Percentiles rank a stretch among this genome's conserved stretches.
phyloP scores from a whole-genome alignment of 768 basidiomycete species.

The Clitopilus hobsonii region DNA sequence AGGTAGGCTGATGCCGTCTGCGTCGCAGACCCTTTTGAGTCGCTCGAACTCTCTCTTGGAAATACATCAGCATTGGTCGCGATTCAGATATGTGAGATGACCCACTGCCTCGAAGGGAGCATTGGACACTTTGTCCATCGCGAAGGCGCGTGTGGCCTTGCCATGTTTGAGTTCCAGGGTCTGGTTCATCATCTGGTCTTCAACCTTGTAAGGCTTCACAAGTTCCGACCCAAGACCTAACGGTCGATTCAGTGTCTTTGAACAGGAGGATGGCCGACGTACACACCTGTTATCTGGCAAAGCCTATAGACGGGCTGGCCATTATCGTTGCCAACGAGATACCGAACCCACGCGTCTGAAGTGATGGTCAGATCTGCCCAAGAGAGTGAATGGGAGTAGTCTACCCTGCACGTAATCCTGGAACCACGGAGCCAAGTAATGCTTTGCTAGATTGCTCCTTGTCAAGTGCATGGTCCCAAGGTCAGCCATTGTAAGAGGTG shows the following conservation, averaged over 20 bases:
- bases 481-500: conserved; percentile 51
- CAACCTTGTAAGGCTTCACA: conserved; percentile 67
- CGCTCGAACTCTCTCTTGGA: conserved; percentile 74
- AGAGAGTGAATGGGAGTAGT: conserved; percentile 2
- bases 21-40: conserved; percentile 35
- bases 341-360: conserved; percentile 84
- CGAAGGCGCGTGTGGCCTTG: conserved; percentile 50
- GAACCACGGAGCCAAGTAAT: conserved; percentile 79
- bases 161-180: conserved; percentile 77
- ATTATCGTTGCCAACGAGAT: conserved; percentile 65
- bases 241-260: no score
- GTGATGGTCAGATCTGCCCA: conserved; percentile 3
- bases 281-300: conserved; percentile 74
- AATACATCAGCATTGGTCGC: conserved; percentile 1
- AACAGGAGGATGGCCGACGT: not conserved
- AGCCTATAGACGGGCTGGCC: conserved; percentile 69
- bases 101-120: conserved; percentile 56
- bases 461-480: conserved; percentile 60
- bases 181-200: conserved; percentile 61
- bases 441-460: conserved; percentile 65
- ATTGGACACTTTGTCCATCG: conserved; percentile 89
- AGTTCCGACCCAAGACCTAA: conserved; percentile 39
- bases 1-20: conserved; percentile 62
- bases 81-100: conserved; percentile 6
- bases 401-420: conserved; percentile 75